Conservation (phyloP, 169 alveolate genomes). For the Cyclospora cayetanensis region DNA sequence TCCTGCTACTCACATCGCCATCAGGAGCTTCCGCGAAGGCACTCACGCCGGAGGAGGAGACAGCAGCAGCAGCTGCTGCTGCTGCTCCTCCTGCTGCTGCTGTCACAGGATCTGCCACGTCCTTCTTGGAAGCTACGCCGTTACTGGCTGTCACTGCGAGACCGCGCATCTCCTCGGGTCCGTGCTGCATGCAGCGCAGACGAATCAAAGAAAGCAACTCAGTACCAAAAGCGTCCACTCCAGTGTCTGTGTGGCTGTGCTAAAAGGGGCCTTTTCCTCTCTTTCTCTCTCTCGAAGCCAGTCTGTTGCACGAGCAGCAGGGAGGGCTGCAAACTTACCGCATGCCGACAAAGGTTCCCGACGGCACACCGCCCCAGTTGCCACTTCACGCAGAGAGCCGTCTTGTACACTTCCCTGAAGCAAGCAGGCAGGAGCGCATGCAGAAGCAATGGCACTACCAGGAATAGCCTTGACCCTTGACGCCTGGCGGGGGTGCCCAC, state of each 20-base stretch:
- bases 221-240: too few relatives aligned
- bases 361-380: constrained; percentile 71
- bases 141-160: constrained; percentile 8
- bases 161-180: constrained; percentile 62
- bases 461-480: too few relatives aligned
- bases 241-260: too few relatives aligned
- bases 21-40: not conserved
- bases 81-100: constrained; percentile 8
- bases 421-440: not conserved
- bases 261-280: too few relatives aligned
- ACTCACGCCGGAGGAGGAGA: constrained; percentile 39
- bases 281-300: too few relatives aligned
- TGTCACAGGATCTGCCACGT: not conserved
- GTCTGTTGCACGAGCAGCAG: not conserved
- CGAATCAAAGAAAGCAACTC: too few relatives aligned
- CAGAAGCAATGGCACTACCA: not conserved
- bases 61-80: constrained; percentile 42
- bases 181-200: too few relatives aligned
- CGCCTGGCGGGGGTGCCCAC: too few relatives aligned
- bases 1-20: constrained; percentile 57
- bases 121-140: too few relatives aligned
- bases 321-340: constrained; percentile 49
- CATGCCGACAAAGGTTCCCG: constrained; percentile 69
- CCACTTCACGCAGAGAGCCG: constrained; percentile 71
- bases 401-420: constrained; percentile 69